Base-by-base conservation (phyloP, 2,329 filamentous ascomycete genomes). In the Fusarium pseudonygamai region DNA sequence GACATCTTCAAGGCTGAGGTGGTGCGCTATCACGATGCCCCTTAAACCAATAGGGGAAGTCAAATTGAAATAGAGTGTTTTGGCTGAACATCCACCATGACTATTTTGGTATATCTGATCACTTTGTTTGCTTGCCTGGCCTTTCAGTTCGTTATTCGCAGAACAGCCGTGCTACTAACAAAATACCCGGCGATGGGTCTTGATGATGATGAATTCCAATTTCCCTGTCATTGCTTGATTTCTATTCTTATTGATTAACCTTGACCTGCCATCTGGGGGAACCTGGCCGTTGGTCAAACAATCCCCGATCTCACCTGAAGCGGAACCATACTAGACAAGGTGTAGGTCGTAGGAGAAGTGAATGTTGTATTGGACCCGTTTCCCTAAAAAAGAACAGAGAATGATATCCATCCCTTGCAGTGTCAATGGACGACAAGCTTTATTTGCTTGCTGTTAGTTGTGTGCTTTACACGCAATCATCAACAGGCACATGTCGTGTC, bases 261-360 rank as follows among this genome's bases (percentile, higher is more conserved):
- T 73, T 60, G 74, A 67, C 72, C 59, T 77, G 65, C 60, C 65
- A 73, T 75, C 67, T 77, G 72, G 71, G 73, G 65, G 73, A 68
- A 76, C 73, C 60, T 72, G 69, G 67, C 67, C 57, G 69, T 66
- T 73, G 49, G 57, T 67, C 69, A 72, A 76, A 62, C 67, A 43
- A 60, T 62, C 74, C 68, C 74, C 67, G 68, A 78, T 72, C 72
- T 77, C 75, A 77, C 75, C 75, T 77, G 75, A 77, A 77, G 70
- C 74, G 70, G 76, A 68, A 71, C 72, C 74, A 71, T 75, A 67
- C 71, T 73, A 72, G 67, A 49, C 67, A 64, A 64, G 67, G 67
- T 69, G 52, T 45, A 18, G 16, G 36, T 37, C 16, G 36, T 37
- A 45, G 24, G 47, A 34, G 26, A 67, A 64, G 52, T 69, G 34